Base-by-base conservation (phyloP, 352 stramenopile species). In the Peronosclerospora sorghi region DNA sequence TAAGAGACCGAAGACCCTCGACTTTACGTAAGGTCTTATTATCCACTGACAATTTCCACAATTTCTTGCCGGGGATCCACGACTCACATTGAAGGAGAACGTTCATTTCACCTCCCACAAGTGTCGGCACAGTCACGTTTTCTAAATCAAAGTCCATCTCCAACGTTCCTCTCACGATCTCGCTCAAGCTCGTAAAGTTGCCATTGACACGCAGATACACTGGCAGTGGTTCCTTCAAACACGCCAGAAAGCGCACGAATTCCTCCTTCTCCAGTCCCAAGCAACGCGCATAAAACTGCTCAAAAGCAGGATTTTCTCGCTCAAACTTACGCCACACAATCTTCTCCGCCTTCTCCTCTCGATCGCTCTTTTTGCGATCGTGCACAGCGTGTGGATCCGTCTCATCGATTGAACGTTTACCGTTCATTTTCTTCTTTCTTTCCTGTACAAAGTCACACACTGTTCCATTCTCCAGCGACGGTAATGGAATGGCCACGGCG, bases 121-220 rank as follows among this genome's bases (percentile, higher is more conserved):
- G 56, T 8, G 74, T 65, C 41, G 72, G 76, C 8, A 90, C 68
- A 1, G 63, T 53, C 41, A 77, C 65, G 32, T 62, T 32, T 5
- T 59, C 62, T n/a, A 86, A 41, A 54, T 80, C 50, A 36, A 86
- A 86, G 43, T 90, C 77, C 20, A 77, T 56, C 48, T 86, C 68
- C 29, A 87, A 49, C 19, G 68, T 77, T 30, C 73, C 78, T 5
- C 63, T 77, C 38, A 92, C 76, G 23, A 89, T 77, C 62, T 92
- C 68, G 21, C 68, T 81, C 46, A 92, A 65, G 58, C 67, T 86
- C 32, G 62, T 68, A 57, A 84, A 86, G 57, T 86, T 77, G 18
- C 68, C 74, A 51, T 95, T 93, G 29, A 97, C 80, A 24, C 88
- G 80, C 43, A 97, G 73, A 45, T 93, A 76, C 13, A 90, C 75